Base-by-base conservation (phyloP, 495 filamentous ascomycete species). In the Podospora sp. region DNA sequence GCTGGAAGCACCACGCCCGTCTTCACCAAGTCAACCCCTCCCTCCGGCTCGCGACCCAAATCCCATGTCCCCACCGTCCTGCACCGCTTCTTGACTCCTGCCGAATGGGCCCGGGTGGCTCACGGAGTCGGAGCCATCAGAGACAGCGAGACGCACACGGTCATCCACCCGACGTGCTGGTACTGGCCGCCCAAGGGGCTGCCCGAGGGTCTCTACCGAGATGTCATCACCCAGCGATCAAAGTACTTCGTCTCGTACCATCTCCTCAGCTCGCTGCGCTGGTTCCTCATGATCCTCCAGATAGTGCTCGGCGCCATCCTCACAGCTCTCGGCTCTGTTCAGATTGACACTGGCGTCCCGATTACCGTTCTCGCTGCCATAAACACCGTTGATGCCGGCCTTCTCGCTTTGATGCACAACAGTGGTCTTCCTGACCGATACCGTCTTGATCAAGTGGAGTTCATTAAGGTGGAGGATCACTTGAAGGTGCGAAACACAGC, bases 371-470 rank as follows among this genome's bases (percentile, higher is more conserved):
- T 85, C 4, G 83, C 81, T 1, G 82, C 81, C 14, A 62, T 81
- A 59, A 84, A 84, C 70, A 85, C 83, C 0, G 71, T 82, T 21
- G 70, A 79, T 7, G 82, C 82, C 21, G 83, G 83, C 7, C 62
- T 85, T 9, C 72, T 85, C 1, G 83, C 79, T 12, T 66, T 85
- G 36, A 62, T 85, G 67, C 81, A 84, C 71, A 84, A 84, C 65
- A 83, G 82, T 64, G 83, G 83, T 0, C 70, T 85, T 9, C 83
- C 83, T 11, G 77, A 83, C 63, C 73, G 83, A 5, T 81, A 82
- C 46, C 77, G 82, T 16, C 75, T 78, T 56, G 76, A 84, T 69
- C 74, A 76, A 60, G 73, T 76, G 33, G 81, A 84, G 68, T 81
- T 84, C 65, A 64, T 63, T 33, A 80, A 79, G 50, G 72, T 83